Base-by-base conservation (phyloP, 2,329 filamentous ascomycete genomes). In the Fusarium nodosum region DNA sequence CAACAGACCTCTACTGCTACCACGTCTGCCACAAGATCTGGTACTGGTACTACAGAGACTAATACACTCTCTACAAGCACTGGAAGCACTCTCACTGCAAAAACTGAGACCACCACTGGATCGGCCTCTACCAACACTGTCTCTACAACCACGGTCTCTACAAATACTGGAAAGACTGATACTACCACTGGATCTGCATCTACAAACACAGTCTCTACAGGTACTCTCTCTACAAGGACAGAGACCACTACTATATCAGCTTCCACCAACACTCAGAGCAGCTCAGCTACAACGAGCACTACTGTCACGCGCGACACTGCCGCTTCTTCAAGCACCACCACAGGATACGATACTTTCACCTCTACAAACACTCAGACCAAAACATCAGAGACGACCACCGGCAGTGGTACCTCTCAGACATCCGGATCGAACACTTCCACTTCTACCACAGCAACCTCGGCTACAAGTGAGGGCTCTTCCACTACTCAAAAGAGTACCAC, bases 381-480 rank as follows among this genome's bases (percentile, higher is more conserved):
- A 28, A 56, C 33, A 8, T 34, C 54, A 13, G 53, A 36, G 26
- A 45, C 31, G 13, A 16, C 36, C 16, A 44, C 30, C 20, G 24
- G 16, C 7, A 58, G 24, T 15, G 30, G 13, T 31, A 36, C 44
- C 11, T 58, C 38, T 30, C 20, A 38, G 10, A 45, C 34, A 7
- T 33, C 54, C 13, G 26, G 44, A 22, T 39, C 26, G 12, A 58
- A 26, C 11, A 59, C 54, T 26, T 31, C 26, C 18, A 10, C 9
- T 18, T 38, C 38, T 10, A 34, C 50, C 6, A 28, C 46, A 64
- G 28, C 20, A 13, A 44, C 45, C 46, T 52, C 50, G 46, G 50
- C 38, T 64, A 64, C 59, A 52, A 64, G 39, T 46, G 61, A 58
- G 30, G 36, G 3, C n/a, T 47, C 24, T 22, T 64, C 52, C 34